Conservation (phyloP, 176 grass and related monocot species). For the Raddia guianensis region DNA sequence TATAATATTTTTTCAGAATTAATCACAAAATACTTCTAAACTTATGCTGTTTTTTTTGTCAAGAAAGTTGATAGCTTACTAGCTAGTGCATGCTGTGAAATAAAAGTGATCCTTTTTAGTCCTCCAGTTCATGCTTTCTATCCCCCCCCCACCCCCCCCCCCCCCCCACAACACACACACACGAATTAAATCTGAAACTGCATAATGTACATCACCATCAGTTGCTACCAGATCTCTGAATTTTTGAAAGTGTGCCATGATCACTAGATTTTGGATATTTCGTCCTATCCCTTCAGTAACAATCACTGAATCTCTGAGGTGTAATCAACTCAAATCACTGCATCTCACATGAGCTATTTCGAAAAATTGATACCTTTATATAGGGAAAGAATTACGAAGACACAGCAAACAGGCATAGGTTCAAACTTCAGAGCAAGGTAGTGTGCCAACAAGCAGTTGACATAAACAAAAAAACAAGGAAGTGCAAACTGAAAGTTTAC, state of each 20-base stretch:
- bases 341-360: background rate
- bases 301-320: background rate
- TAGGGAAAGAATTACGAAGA: background rate
- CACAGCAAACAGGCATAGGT: background rate
- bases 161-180: background rate
- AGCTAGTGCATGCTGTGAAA: background rate
- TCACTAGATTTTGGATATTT: background rate
- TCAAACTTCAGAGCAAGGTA: slow-evolving; percentile 11
- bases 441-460: slow-evolving; percentile 1
- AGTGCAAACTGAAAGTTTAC: slow-evolving; percentile 46
- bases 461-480: background rate
- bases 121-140: background rate
- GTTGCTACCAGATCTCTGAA: background rate
- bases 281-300: background rate
- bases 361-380: background rate
- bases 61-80: background rate
- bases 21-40: background rate
- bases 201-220: background rate
- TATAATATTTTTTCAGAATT: background rate
- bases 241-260: background rate
- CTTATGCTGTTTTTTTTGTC: background rate
- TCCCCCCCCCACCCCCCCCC: background rate
- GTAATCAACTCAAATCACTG: background rate
- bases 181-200: background rate
- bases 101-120: background rate